phyloP scores from a whole-genome alignment of 2,329 filamentous ascomycete genomes.

The Plenodomus lindquistii region DNA sequence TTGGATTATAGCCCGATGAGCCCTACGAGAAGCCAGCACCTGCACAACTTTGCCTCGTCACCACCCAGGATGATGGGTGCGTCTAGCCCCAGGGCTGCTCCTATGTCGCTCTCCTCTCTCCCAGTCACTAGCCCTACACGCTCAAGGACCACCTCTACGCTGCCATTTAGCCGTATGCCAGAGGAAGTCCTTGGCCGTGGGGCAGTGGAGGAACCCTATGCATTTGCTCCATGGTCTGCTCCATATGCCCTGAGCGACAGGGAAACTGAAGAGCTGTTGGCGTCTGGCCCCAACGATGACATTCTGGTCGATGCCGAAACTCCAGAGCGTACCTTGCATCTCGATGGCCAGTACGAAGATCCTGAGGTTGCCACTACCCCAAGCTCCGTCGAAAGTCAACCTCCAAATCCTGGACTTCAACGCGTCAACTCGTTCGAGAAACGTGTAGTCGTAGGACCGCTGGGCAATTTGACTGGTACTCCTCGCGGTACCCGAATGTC shows the following conservation, averaged over 20 bases:
- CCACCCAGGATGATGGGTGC: slow-evolving; percentile 24
- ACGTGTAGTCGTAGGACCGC: slow-evolving; percentile 37
- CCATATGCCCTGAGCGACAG: slow-evolving; percentile 36
- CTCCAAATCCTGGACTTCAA: slow-evolving; percentile 9
- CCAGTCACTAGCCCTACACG: slow-evolving; percentile 13
- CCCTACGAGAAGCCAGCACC: slow-evolving; percentile 23
- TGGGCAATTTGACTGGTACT: slow-evolving; percentile 44
- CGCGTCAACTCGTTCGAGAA: slow-evolving; percentile 44
- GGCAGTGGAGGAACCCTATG: slow-evolving; percentile 16
- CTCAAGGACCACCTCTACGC: slow-evolving; percentile 22
- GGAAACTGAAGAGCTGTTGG: slow-evolving; percentile 38
- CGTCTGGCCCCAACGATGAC: slow-evolving; percentile 43
- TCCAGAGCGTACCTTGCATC: not conserved
- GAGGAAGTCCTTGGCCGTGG: not conserved
- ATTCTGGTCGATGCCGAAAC: slow-evolving; percentile 32
- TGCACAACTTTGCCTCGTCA: slow-evolving; percentile 35
- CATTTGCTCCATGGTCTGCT: slow-evolving; percentile 21
- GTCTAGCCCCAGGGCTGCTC: slow-evolving; percentile 9
- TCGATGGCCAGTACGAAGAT: slow-evolving; percentile 4
- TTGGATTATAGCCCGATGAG: slow-evolving; percentile 31
- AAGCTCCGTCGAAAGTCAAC: slow-evolving; percentile 6
- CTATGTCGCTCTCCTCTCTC: slow-evolving; percentile 7
- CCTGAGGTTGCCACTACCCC: not conserved
- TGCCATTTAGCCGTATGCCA: slow-evolving; percentile 7
- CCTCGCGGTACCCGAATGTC: slow-evolving; percentile 41